Evolutionary conservation across 306 rosid genomes (phyloP), one percentile per base, ranked within the genome.

Genomic region (Lotus japonicus): DNA sequence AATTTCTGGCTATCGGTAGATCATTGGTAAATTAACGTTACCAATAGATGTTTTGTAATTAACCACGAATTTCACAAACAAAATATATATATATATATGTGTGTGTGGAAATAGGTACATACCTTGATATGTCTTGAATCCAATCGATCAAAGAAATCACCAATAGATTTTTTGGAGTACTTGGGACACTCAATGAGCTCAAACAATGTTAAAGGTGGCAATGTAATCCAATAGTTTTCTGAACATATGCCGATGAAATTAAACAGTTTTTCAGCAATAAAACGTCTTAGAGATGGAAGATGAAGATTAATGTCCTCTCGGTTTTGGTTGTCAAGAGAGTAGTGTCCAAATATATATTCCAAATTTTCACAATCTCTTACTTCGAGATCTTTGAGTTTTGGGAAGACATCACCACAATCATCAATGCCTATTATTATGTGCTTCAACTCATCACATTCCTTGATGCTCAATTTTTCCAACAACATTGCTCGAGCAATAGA

Each of bases 401-500:
- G 73, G 5, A 68, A 68, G 53, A 68, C 42, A 13, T 53, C 1
- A 1, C 21, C 52, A 19, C 1, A 26, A 4, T 26, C 31, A 26
- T 4, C 49, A 0, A 0, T 15, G 0, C 64, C 66, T 64, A 43
- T 17, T 45, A 55, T 18, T 13, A 66, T 21, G 35, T 50, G 26
- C 45, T 36, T 66, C 61, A 66, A 4, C 11, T 57, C 45, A 36
- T 21, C 10, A 43, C 60, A 56, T 0, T 36, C 0, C 0, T 0
- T 0, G 3, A 74, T 35, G 4, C 0, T 33, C 59, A 74, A 14
- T 4, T 1, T 3, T 45, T 74, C 66, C 66, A 74, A 10, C n/a
- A 28, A 23, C 59, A 72, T 41, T 17, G 2, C 12, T 17, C 50
- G 33, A 17, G 72, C 42, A 73, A 73, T n/a, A 7, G 71, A 16